A percentile compares a stretch with the other conserved stretches of the same genome.
phyloP scores from a whole-genome alignment of 805 yeast species.

The Saccharomycopsis javanensis region DNA sequence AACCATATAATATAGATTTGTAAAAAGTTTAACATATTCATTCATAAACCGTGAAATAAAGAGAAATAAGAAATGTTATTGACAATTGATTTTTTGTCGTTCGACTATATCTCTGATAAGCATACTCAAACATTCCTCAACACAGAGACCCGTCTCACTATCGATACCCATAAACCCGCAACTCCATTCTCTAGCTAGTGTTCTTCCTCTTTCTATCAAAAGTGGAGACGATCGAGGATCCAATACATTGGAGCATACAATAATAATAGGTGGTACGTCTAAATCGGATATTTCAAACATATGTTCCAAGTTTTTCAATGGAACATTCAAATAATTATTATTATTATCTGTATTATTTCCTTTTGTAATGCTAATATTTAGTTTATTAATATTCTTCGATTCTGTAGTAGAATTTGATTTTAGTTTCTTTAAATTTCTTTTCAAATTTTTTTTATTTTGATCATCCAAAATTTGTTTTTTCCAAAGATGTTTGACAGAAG shows the following conservation, averaged over 20 bases:
- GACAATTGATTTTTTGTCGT: slow-evolving; percentile 1
- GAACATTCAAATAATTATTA: neutral
- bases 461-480: slow-evolving; percentile 3
- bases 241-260: slow-evolving; percentile 54
- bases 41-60: neutral
- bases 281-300: neutral
- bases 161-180: slow-evolving; percentile 60
- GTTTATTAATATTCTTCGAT: neutral
- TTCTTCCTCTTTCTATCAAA: slow-evolving; percentile 46
- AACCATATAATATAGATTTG: neutral
- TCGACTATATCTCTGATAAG: slow-evolving; percentile 54
- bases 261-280: slow-evolving; percentile 52
- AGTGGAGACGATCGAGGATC: slow-evolving; percentile 52
- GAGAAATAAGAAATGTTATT: neutral
- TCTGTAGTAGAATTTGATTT: slow-evolving; percentile 20
- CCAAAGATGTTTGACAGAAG: slow-evolving; percentile 18
- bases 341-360: neutral
- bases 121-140: slow-evolving; percentile 48
- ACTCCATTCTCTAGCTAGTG: slow-evolving; percentile 51
- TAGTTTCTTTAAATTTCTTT: slow-evolving; percentile 39
- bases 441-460: neutral
- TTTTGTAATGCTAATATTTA: neutral
- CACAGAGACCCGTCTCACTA: slow-evolving; percentile 37
- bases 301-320: slow-evolving; percentile 1
- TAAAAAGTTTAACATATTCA: too few relatives aligned